Evolutionary conservation across 2,329 filamentous ascomycete species (phyloP).

Genomic region (Hirsutella rhossiliensis): DNA sequence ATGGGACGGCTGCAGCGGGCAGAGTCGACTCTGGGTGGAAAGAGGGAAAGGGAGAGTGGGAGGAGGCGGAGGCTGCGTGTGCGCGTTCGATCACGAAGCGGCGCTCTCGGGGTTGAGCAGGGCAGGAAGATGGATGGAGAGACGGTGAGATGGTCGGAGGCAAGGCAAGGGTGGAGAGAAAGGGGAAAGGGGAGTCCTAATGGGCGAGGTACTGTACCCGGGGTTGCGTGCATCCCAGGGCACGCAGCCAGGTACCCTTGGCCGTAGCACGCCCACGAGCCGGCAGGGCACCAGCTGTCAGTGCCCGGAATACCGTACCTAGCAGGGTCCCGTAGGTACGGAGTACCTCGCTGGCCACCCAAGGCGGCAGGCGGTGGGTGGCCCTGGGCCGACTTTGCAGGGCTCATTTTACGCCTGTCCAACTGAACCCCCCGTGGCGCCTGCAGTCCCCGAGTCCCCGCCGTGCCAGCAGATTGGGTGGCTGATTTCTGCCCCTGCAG

Average conservation of each 20-base stretch:
- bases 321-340: no score
- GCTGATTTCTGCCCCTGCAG: not conserved
- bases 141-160: conserved; percentile 4
- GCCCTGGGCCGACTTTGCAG: not conserved
- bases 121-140: conserved; percentile 4
- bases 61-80: not conserved
- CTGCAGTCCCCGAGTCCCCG: not conserved
- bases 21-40: not conserved
- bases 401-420: not conserved
- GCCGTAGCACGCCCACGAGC: no score
- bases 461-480: not conserved
- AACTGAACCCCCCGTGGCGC: not conserved
- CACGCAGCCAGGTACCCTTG: no score
- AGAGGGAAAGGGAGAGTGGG: not conserved
- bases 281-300: no score
- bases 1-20: not conserved
- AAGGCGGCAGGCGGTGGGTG: not conserved
- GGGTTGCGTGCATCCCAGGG: no score
- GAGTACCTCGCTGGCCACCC: not conserved
- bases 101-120: conserved; percentile 2
- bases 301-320: no score
- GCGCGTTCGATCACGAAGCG: conserved; percentile 1
- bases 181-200: conserved; percentile 2
- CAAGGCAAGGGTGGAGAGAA: conserved; percentile 4
- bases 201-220: not conserved